phyloP scores from a whole-genome alignment of 1,284 basidiomycete species.

The Ganoderma resinaceum region DNA sequence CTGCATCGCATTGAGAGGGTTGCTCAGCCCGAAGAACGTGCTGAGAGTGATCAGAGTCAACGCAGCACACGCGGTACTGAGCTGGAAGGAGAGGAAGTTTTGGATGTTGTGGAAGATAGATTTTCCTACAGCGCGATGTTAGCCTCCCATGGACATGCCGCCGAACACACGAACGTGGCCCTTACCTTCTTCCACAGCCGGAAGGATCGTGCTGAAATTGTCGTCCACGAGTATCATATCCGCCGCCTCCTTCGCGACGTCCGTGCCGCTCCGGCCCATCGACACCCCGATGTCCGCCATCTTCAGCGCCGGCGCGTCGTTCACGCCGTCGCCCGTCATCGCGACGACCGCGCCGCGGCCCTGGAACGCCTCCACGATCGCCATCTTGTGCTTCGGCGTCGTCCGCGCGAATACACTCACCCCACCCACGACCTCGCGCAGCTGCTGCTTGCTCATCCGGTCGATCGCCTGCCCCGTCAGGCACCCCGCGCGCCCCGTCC shows the following conservation, averaged over 20 bases:
- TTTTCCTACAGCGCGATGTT: conserved; percentile 64
- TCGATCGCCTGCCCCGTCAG: conserved; percentile 92
- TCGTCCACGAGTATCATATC: conserved; percentile 98
- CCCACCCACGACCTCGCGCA: conserved; percentile 83
- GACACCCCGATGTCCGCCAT: conserved; percentile 98
- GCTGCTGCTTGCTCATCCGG: conserved; percentile 78
- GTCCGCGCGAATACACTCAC: conserved; percentile 94
- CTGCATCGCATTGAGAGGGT: conserved; percentile 98
- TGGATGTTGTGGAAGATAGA: conserved; percentile 99
- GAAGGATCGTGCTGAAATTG: conserved; percentile 94
- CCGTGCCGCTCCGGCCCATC: conserved; percentile 97
- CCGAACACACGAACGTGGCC: conserved; percentile 25
- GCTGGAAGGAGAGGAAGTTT: conserved; percentile 96
- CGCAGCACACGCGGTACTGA: conserved; percentile 95
- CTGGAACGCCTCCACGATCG: conserved; percentile 94
- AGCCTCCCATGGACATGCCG: neutral
- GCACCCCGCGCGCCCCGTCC: conserved; percentile 46
- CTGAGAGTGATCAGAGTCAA: conserved; percentile 94
- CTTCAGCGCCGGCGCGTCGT: conserved; percentile 96
- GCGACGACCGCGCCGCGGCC: conserved; percentile 89
- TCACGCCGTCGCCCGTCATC: conserved; percentile 99
- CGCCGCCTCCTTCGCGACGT: conserved; percentile 98
- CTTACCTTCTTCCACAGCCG: conserved; percentile 93
- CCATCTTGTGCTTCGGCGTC: conserved; percentile 97
- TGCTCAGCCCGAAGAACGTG: conserved; percentile 87